Percentiles rank a stretch among this genome's conserved stretches.
Evolutionary conservation across 768 basidiomycete species (phyloP).

Genomic region (Gymnopilus junonius): DNA sequence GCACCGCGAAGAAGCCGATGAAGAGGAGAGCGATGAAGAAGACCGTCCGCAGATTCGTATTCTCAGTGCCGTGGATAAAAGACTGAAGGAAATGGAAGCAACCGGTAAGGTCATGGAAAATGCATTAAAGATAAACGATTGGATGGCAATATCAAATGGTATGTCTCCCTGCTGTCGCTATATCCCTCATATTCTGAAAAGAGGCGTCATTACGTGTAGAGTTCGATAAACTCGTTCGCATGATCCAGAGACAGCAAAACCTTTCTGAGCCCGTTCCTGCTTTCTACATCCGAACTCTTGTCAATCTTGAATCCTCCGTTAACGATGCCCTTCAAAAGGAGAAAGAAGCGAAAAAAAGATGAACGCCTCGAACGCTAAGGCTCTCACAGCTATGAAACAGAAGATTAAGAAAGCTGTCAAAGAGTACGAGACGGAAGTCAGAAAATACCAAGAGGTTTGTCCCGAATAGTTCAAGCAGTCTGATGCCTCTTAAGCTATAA

Average conservation of each 20-base stretch:
- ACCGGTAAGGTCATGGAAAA: slow-evolving; percentile 93
- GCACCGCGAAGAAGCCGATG: slow-evolving; percentile 35
- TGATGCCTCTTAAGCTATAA: not conserved
- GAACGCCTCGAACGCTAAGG: slow-evolving; percentile 92
- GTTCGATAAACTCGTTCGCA: slow-evolving; percentile 93
- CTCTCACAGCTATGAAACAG: slow-evolving; percentile 97
- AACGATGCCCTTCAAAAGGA: slow-evolving; percentile 79
- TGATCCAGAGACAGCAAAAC: slow-evolving; percentile 88
- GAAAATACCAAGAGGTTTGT: slow-evolving; percentile 78
- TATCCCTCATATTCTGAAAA: not conserved
- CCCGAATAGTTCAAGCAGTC: not conserved
- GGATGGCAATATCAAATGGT: slow-evolving; percentile 92
- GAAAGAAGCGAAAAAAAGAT: slow-evolving; percentile 96
- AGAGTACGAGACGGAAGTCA: slow-evolving; percentile 84
- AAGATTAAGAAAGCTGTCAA: slow-evolving; percentile 91
- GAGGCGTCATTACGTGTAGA: slow-evolving; percentile 50
- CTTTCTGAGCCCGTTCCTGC: slow-evolving; percentile 86
- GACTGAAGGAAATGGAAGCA: slow-evolving; percentile 93
- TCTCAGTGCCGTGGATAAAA: slow-evolving; percentile 90
- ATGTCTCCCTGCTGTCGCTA: slow-evolving; percentile 26
- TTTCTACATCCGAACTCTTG: slow-evolving; percentile 78
- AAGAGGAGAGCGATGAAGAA: slow-evolving; percentile 65
- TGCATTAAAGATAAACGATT: slow-evolving; percentile 94
- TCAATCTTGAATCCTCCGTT: slow-evolving; percentile 76
- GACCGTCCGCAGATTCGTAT: slow-evolving; percentile 72